Evolutionary conservation across 768 basidiomycete species (phyloP), one percentile per base, ranked within the genome.

Genomic region (Leucocoprinus sp.): DNA sequence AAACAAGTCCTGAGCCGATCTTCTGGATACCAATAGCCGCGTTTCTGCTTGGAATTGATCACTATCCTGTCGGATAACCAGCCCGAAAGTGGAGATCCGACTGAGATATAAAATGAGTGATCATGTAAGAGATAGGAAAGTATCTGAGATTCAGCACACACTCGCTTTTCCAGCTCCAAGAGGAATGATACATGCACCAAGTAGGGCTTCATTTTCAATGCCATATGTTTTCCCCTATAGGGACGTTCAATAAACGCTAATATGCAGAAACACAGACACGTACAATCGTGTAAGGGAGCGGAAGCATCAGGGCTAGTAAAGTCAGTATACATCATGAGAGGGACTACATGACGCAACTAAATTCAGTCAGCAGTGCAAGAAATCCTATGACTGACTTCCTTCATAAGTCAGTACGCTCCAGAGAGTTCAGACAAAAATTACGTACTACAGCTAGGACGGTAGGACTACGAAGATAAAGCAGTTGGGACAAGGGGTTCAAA

Each of bases 1-100:
- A 76, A 56, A 2, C 72, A 64, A 1, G 70, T 78, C 1, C 77
- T 69, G 22, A 85, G 67, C 6, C 83, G 74, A 51, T 83, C 84
- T 57, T 87, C 83, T 0, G 82, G 82, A 36, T 75, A 71, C 80
- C 78, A 84, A 2, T 63, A 50, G 1, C 80, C 80, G 0, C 69
- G 67, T 4, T 62, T 56, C 36, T 65, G 60, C n/a, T 72, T 70
- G 60, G 74, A 79, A 34, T 55, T 56, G 12, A 70, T 63, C 11
- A 87, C 65, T 0, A 71, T 61, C 17, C 51, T 49, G 57, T 86
- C 84, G 0, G 84, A 84, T 0, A 83, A 48, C 17, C 65, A 65
- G 1, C 84, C 83, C 0, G 78, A 70, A 4, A 81, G 52, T 2
- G 77, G 74, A 1, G 81, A 76, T 2, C 83, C 82, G 34, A 76